A percentile compares a stretch with the other conserved stretches of the same genome.
Evolutionary conservation across 805 yeast genomes (phyloP).

Genomic region (Pichia californica): DNA sequence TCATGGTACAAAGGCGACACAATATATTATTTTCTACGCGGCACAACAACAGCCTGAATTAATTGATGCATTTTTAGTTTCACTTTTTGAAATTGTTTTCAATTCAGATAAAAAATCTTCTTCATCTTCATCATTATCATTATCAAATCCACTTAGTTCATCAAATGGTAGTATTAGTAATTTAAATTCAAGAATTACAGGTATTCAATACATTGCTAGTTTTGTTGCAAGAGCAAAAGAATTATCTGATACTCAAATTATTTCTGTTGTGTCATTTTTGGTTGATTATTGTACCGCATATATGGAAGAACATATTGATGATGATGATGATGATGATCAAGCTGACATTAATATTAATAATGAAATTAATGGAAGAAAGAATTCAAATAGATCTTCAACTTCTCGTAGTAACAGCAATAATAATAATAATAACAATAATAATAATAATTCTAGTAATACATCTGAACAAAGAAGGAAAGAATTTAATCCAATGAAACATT

Average conservation of each 20-base stretch:
- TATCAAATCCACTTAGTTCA: neutral
- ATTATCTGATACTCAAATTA: constrained; percentile 63
- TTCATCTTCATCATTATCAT: too few species aligned
- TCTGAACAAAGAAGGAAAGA: neutral
- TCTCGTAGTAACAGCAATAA: neutral
- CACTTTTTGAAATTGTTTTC: constrained; percentile 78
- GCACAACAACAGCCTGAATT: constrained; percentile 79
- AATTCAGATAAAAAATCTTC: constrained; percentile 30
- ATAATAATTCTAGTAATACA: too few species aligned
- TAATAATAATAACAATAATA: too few species aligned
- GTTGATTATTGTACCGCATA: constrained; percentile 80
- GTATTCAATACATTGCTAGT: constrained; percentile 87
- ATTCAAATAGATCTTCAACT: neutral
- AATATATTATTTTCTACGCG: constrained; percentile 72
- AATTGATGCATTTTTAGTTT: constrained; percentile 76
- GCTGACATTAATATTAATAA: constrained; percentile 38
- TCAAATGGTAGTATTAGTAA: neutral
- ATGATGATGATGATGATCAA: constrained; percentile 46
- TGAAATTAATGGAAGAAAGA: constrained; percentile 40
- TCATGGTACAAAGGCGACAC: constrained; percentile 83
- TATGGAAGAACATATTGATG: constrained; percentile 78
- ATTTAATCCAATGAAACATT: constrained; percentile 11
- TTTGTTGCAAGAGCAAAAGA: constrained; percentile 82
- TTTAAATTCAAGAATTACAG: constrained; percentile 53
- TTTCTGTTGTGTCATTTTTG: constrained; percentile 75